Base-by-base conservation (phyloP, 1,284 basidiomycete genomes). In the Phenoliferia sp. region DNA sequence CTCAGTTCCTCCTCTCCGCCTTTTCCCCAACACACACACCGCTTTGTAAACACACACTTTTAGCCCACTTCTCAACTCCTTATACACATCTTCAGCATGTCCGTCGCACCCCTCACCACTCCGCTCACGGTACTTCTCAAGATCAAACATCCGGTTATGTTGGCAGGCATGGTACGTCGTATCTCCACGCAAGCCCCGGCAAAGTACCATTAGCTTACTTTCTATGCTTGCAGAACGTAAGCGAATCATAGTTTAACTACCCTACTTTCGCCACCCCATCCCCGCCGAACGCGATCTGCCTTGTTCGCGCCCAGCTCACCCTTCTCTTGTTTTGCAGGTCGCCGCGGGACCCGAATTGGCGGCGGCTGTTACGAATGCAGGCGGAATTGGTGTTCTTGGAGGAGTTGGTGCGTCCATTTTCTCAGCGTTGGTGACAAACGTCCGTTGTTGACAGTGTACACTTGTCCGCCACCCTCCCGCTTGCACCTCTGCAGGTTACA, bases 331-430 rank as follows among this genome's bases (percentile, higher is more conserved):
- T n/a, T n/a, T n/a, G 39, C 39, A 55, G n/a, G 54, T 55, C n/a
- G 54, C 56, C 32, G 56, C 56, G n/a, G 33, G 32, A 7, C 35
- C 50, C 22, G 54, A 55, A 22, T 50, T 93, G 26, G 81, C 90
- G 26, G 92, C 92, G 57, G 92, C 90, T 48, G 90, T 92, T 64
- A 79, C 80, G 10, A 94, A 93, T 75, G 91, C 90, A 60, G 90
- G 90, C 57, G 92, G 92, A 61, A 77, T 94, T 36, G 92, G 92
- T 68, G 90, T 93, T 66, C 90, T 94, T 70, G 92, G 92, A 62
- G 91, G 92, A 63, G 81, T 90, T 34, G 88, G 90, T 1, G 90
- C 88, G 75, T 90, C n/a, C n/a, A n/a, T n/a, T 90, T 22, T 12
- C 39, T 22, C 39, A 22, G 12, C 39, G 39, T 44, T 22, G 16